A percentile compares a stretch with the other conserved stretches of the same genome.
Conservation (phyloP, 139 green algal species). For the Bryopsis sp. region DNA sequence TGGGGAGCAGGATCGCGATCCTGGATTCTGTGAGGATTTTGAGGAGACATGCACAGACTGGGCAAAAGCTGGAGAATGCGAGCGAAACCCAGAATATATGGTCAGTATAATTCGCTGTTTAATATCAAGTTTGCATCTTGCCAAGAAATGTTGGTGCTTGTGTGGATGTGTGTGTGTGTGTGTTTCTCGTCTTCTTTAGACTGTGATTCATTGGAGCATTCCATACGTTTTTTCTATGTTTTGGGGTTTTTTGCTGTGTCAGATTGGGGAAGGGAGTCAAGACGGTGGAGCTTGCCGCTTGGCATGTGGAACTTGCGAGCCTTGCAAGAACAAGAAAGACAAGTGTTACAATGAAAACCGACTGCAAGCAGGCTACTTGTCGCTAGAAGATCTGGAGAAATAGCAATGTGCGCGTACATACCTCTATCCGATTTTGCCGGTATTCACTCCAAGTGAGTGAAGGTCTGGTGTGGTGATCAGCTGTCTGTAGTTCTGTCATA, state of each 20-base stretch:
- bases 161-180: background rate
- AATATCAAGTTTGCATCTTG: background rate
- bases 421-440: no score
- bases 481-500: no score
- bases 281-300: background rate
- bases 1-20: background rate
- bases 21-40: constrained; percentile 25
- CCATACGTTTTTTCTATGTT: background rate
- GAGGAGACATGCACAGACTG: constrained; percentile 10
- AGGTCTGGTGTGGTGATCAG: no score
- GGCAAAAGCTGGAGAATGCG: constrained; percentile 22
- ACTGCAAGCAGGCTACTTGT: background rate
- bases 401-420: no score
- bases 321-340: background rate
- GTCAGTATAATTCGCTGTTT: background rate
- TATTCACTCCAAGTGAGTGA: no score
- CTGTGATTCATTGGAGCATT: background rate
- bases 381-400: no score
- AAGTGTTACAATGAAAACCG: constrained; percentile 14
- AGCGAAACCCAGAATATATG: constrained; percentile 20
- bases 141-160: background rate
- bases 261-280: background rate
- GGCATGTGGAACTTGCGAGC: background rate
- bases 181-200: background rate
- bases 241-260: background rate